A percentile compares a stretch with the other conserved stretches of the same genome.
Conservation (phyloP, 164 flowering plant species). For the Nelumbo lutea region DNA sequence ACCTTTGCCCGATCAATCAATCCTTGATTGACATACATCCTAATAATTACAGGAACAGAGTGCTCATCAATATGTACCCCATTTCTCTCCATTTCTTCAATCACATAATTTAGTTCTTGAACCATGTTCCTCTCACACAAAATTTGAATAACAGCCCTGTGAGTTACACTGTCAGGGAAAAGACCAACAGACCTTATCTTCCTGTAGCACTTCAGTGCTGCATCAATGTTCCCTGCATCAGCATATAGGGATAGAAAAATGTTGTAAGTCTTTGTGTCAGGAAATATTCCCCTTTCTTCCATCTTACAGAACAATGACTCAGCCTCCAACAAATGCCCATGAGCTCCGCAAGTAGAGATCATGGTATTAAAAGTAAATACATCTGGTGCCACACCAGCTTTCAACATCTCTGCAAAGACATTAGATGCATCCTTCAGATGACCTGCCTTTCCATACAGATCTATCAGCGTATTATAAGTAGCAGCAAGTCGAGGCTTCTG, state of each 20-base stretch:
- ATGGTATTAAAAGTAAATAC: conserved; percentile 83
- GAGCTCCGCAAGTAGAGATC: conserved; percentile 77
- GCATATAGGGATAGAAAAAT: conserved; percentile 73
- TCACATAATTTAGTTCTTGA: conserved; percentile 52
- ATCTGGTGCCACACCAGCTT: conserved; percentile 70
- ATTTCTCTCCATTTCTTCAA: conserved; percentile 59
- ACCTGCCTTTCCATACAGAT: conserved; percentile 91
- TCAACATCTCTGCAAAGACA: conserved; percentile 74
- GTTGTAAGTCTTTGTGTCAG: conserved; percentile 84
- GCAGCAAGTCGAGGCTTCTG: conserved; percentile 56
- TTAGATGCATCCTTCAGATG: conserved; percentile 74
- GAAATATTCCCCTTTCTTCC: conserved; percentile 68
- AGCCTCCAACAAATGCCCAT: conserved; percentile 72
- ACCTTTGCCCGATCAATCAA: conserved; percentile 44
- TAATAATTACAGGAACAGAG: conserved; percentile 60
- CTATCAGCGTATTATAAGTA: conserved; percentile 80
- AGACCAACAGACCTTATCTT: conserved; percentile 75
- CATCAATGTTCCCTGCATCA: conserved; percentile 53
- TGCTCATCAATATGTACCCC: conserved; percentile 52
- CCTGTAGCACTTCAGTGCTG: conserved; percentile 50
- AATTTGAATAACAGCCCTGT: conserved; percentile 56
- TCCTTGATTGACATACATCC: conserved; percentile 61
- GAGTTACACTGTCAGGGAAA: conserved; percentile 61
- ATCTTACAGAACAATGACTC: conserved; percentile 68
- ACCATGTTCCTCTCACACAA: conserved; percentile 67